Base-by-base conservation (phyloP, 768 basidiomycete species). In the Phanerodontia chrysosporium region DNA sequence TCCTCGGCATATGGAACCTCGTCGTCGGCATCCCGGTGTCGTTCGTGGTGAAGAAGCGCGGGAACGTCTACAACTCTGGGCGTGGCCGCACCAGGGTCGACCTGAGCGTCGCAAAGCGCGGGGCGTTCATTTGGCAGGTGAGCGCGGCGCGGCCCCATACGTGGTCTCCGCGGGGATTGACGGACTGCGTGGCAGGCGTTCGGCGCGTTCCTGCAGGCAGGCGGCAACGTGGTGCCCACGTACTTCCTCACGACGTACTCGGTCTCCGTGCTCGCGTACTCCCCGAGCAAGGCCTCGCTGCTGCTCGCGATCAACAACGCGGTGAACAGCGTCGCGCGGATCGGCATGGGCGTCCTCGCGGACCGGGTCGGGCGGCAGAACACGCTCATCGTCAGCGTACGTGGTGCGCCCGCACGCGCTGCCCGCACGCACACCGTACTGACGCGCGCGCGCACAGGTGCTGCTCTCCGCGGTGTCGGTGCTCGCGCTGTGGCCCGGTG, bases 241-340 rank as follows among this genome's bases (percentile, higher is more conserved):
- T 78, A 78, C 61, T 80, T 77, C 65, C 65, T 78, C 58, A 72
- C 75, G 0, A 75, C 74, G 2, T 79, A 79, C 65, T 75, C 76
- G 3, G 65, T 70, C 14, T 70, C 74, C 3, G 73, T 80, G 6
- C 66, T 79, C 18, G 62, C 67, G n/a, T 75, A 73, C 56, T 73
- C 77, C 4, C 61, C 68, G 21, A 67, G 68, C 1, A 75, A 71
- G 1, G 76, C 72, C 13, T 74, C 73, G 67, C 52, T 74, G 21
- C 67, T 80, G 7, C 66, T 80, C 22, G 75, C 78, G 0, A 62
- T 79, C 22, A 75, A 76, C 62, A 77, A 74, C 55, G 78, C 66
- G 13, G 75, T 78, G 24, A 80, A 78, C 63, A 77, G 75, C 64
- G 63, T 71, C 44, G 70, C 78, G 18, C 75, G 76, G 2, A 66